Conservation (phyloP, 768 basidiomycete species). For the Pholiota microspora region DNA sequence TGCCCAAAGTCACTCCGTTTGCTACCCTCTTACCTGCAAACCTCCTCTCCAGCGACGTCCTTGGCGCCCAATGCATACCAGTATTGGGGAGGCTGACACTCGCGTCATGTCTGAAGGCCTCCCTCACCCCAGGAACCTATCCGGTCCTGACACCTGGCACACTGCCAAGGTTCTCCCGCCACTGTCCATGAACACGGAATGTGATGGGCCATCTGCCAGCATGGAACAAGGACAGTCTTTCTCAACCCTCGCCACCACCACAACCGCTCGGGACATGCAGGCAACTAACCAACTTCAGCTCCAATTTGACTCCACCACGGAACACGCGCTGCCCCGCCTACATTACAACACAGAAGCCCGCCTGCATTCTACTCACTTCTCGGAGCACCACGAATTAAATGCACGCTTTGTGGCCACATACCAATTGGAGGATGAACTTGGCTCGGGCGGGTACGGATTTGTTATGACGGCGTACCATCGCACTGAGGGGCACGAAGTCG, state of each 20-base stretch:
- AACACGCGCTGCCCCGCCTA: slow-evolving; percentile 6
- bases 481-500: slow-evolving; percentile 63
- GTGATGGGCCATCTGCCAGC: neutral
- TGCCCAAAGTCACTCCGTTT: neutral
- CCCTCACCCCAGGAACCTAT: slow-evolving; percentile 9
- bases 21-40: neutral
- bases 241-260: neutral
- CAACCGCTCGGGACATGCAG: neutral
- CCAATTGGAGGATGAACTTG: slow-evolving; percentile 72
- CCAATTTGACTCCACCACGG: slow-evolving; percentile 5
- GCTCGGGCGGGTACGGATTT: slow-evolving; percentile 92
- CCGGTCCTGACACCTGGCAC: slow-evolving; percentile 7
- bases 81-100: neutral
- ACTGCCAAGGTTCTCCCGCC: slow-evolving; percentile 9
- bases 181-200: slow-evolving; percentile 2
- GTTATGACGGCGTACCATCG: slow-evolving; percentile 84
- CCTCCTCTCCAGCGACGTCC: neutral
- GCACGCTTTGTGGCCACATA: slow-evolving; percentile 59
- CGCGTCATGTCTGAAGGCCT: slow-evolving; percentile 7
- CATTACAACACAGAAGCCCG: slow-evolving; percentile 31
- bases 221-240: neutral
- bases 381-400: slow-evolving; percentile 57
- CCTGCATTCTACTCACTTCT: slow-evolving; percentile 47
- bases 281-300: slow-evolving; percentile 12
- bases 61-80: neutral